Percentiles rank a stretch among this genome's conserved stretches.
Conservation (phyloP, 1,139 yeast species). For the Chernovozyma aurita region DNA sequence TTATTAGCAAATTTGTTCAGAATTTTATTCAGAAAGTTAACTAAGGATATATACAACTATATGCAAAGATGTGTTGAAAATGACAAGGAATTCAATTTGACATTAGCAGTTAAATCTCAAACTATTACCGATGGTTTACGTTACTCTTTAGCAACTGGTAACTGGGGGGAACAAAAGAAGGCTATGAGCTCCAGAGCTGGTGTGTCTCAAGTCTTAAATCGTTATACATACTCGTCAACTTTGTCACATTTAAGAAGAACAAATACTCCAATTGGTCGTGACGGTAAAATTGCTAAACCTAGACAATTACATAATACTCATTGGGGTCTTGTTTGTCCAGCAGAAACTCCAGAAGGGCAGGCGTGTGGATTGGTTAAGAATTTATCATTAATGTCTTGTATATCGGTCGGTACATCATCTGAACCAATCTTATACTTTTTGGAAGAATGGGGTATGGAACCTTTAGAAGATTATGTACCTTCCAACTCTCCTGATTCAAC, state of each 20-base stretch:
- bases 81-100: slow-evolving; percentile 92
- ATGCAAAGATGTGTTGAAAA: slow-evolving; percentile 99
- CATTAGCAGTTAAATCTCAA: slow-evolving; percentile 93
- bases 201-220: slow-evolving; percentile 96
- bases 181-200: slow-evolving; percentile 99
- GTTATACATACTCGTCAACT: slow-evolving; percentile 97
- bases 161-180: slow-evolving; percentile 99
- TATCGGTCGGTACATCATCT: slow-evolving; percentile 96
- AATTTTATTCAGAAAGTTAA: slow-evolving; percentile 86
- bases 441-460: slow-evolving; percentile 99
- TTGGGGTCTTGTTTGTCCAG: slow-evolving; percentile 99
- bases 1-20: slow-evolving; percentile 92
- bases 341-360: slow-evolving; percentile 99
- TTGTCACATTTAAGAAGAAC: slow-evolving; percentile 97
- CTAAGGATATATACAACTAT: slow-evolving; percentile 92
- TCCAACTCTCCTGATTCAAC: slow-evolving; percentile 89
- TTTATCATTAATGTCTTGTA: slow-evolving; percentile 92
- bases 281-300: slow-evolving; percentile 96
- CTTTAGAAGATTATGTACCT: slow-evolving; percentile 92
- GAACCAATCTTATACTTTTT: slow-evolving; percentile 89
- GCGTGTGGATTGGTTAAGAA: slow-evolving; percentile 99
- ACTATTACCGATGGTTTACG: slow-evolving; percentile 96
- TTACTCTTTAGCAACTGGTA: slow-evolving; percentile 97
- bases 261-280: slow-evolving; percentile 97
- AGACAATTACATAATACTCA: slow-evolving; percentile 98